Conservation (phyloP, 2,329 filamentous ascomycete genomes). For the Pseudodiploospora longispora region DNA sequence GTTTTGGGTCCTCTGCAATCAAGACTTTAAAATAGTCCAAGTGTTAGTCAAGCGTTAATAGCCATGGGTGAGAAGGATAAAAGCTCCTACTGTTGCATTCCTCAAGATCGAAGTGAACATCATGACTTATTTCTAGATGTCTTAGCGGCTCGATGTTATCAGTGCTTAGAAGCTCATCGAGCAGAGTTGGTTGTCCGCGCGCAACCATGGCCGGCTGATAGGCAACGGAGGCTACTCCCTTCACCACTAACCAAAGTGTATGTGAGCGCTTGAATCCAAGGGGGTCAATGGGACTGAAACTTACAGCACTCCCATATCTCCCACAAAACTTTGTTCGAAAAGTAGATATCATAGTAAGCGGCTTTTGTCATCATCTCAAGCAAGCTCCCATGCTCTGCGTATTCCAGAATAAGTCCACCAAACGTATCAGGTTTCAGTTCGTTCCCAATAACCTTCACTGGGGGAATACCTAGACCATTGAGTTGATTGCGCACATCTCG, state of each 20-base stretch:
- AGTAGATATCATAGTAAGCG: slow-evolving; percentile 1
- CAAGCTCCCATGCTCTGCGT: slow-evolving; percentile 16
- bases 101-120: slow-evolving; percentile 23
- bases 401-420: slow-evolving; percentile 18
- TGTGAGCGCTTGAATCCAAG: slow-evolving; percentile 4
- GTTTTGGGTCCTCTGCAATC: slow-evolving; percentile 7
- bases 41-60: slow-evolving; percentile 3
- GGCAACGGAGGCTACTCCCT: slow-evolving; percentile 19
- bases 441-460: no score
- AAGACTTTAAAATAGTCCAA: slow-evolving; percentile 13
- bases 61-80: neutral
- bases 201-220: slow-evolving; percentile 12
- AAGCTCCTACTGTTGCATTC: slow-evolving; percentile 18
- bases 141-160: slow-evolving; percentile 1
- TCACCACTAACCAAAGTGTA: slow-evolving; percentile 14
- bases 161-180: slow-evolving; percentile 3
- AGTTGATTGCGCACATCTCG: neutral
- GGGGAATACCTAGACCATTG: no score
- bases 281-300: slow-evolving; percentile 2
- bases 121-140: slow-evolving; percentile 12
- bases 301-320: slow-evolving; percentile 22
- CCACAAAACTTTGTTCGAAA: slow-evolving; percentile 18
- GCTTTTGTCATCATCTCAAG: slow-evolving; percentile 10
- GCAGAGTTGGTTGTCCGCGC: neutral
- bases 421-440: neutral